Base-by-base conservation (phyloP, 768 basidiomycete species). In the Calocybe cyanea region DNA sequence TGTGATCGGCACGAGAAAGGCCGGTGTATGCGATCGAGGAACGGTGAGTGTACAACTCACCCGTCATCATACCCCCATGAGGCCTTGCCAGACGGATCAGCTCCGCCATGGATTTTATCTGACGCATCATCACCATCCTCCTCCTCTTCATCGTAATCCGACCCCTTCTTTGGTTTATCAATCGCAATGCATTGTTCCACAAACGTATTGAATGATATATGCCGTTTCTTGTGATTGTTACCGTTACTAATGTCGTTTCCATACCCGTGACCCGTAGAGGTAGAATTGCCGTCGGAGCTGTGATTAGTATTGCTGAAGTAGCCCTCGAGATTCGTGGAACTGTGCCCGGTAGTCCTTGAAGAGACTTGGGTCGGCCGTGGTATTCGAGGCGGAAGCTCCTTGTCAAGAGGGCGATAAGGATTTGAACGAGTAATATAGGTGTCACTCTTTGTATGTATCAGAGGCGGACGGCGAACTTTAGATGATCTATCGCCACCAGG, bases 201-300 rank as follows among this genome's bases (percentile, higher is more conserved):
- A 61, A 94, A 96, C 0, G 94, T 95, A 65, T 97, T 98, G 77
- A 98, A 98, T 56, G 78, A 86, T 69, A 98, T 97, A 63, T 96
- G 95, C 52, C 85, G 85, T 70, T 85, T 89, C 72, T 83, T 84
- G 48, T 59, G 52, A 20, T 48, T 40, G 30, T 41, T 39, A 11
- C 11, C 11, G 11, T 6, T 28, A 11, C 25, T 28, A 11, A 11
- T 28, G 25, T 11, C 25, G 11, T 28, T 28, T 5, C 30, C 43
- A 15, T 31, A 35, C 3, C 18, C 17, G 0, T 33, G 35, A 21
- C 43, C 7, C 20, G 49, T 14, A n/a, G 48, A 43, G 2, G 41
- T 34, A 23, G 49, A 21, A 15, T 34, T 39, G 28, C 52, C 39
- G 41, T 54, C 50, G 21, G 52, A 57, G 21, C 52, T 54, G 6